Conservation (phyloP, 2,329 filamentous ascomycete species). For the Colletotrichum truncatum region DNA sequence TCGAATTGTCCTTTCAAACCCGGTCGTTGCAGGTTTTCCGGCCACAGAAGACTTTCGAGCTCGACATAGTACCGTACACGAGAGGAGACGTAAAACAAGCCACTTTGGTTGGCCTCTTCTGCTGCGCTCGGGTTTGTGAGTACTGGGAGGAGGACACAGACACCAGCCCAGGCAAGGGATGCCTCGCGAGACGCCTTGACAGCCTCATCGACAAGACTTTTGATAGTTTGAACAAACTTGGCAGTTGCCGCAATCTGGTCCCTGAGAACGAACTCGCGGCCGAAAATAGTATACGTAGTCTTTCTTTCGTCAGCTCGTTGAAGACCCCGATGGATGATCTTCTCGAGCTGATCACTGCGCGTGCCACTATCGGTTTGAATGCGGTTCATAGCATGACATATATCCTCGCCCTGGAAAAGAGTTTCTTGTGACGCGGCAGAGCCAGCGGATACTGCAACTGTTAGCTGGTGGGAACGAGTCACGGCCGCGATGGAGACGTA, state of each 20-base stretch:
- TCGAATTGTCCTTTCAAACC: slow-evolving; percentile 30
- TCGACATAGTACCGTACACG: slow-evolving; percentile 40
- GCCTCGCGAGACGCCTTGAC: slow-evolving; percentile 41
- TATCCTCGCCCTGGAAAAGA: neutral
- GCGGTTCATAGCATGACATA: neutral
- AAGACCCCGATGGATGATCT: neutral
- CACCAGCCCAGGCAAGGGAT: slow-evolving; percentile 44
- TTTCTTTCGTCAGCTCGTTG: neutral
- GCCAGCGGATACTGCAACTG: neutral
- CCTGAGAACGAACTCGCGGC: neutral
- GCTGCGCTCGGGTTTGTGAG: slow-evolving; percentile 41
- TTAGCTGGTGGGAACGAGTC: neutral
- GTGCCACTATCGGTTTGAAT: neutral
- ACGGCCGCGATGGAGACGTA: neutral
- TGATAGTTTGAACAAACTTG: slow-evolving; percentile 32
- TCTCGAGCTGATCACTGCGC: neutral
- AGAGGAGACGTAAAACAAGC: slow-evolving; percentile 42
- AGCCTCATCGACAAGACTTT: slow-evolving; percentile 37
- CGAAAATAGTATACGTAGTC: neutral
- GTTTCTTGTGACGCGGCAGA: rapidly evolving
- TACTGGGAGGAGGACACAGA: slow-evolving; percentile 46
- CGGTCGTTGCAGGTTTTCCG: neutral
- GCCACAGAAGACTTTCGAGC: slow-evolving; percentile 38
- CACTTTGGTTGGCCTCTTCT: slow-evolving; percentile 41
- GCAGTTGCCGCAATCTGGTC: neutral